Evolutionary conservation across 805 yeast species (phyloP), one percentile per base, ranked within the genome.

Genomic region (Tetrapisispora phaffii): DNA sequence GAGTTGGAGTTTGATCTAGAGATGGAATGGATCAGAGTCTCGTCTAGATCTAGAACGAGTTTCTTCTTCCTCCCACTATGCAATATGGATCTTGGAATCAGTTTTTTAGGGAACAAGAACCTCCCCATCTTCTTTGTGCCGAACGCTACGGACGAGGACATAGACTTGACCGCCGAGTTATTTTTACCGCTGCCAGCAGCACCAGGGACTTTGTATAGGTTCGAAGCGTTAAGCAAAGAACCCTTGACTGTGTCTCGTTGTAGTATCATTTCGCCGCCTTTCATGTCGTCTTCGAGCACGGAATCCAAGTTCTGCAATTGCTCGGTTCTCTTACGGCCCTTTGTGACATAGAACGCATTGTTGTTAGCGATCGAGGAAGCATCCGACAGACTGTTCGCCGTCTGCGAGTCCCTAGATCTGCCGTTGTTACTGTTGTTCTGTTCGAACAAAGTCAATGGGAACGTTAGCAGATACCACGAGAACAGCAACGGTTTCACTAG

Each of bases 21-120:
- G 46, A 88, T 72, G 1, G 97, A 88, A 61, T 93, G 98, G 46
- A 93, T 88, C 45, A 93, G 68, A 0, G 98, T 93, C 58, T 93
- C 98, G 64, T 90, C 98, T 26, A 93, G 73, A 60, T 93, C 98
- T 21, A 93, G 69, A 1, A 93, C 84, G 26, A 93, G 71, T 57
- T 87, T 88, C 51, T 72, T 73, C 48, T 54, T 68, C 54, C 60
- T 70, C 66, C 54, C 56, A 5, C 63, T 56, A 23, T 57, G 59
- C 19, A 59, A 42, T 13, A 64, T 56, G 7, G 67, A 63, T 45
- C 54, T 59, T 16, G 68, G 68, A n/a, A 65, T 71, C 63, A 70
- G 51, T 41, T 66, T 70, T 37, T 63, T 63, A 0, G 75, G 75
- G 49, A 69, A 71, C 9, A 71, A 59, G 8, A 69, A 67, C 44